phyloP scores from a whole-genome alignment of 352 stramenopile species.

The Elongisporangium anandrum region DNA sequence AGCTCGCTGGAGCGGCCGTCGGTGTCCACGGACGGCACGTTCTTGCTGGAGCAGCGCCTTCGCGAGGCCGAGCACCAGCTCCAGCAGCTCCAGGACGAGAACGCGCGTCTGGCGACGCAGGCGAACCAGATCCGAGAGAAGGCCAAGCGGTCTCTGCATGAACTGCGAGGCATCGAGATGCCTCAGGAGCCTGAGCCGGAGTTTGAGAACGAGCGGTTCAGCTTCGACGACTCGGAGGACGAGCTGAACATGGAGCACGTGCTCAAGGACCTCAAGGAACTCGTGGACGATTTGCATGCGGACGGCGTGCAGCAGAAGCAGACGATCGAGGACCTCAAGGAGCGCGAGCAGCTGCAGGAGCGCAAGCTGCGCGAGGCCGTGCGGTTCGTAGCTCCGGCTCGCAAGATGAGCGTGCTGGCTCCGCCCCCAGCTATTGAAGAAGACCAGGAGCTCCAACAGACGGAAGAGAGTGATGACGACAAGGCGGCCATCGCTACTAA shows the following conservation, averaged over 20 bases:
- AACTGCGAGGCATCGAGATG: conserved; percentile 14
- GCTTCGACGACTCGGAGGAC: conserved; percentile 2
- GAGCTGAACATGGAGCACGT: conserved; percentile 24
- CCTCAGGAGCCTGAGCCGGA: background rate
- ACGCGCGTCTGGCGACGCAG: conserved; percentile 1
- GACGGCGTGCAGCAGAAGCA: conserved; percentile 47
- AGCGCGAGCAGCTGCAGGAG: conserved; percentile 21
- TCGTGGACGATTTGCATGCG: conserved; percentile 49
- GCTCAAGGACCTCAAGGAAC: conserved; percentile 16
- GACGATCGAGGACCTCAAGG: conserved; percentile 25
- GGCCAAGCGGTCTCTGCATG: conserved; percentile 10
- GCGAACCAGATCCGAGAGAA: conserved; percentile 11
- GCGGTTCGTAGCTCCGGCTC: conserved; percentile 11
- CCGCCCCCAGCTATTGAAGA: conserved; percentile 9
- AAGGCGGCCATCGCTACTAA: background rate
- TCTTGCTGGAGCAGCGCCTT: conserved; percentile 27
- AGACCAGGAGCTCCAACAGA: conserved; percentile 18
- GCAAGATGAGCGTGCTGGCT: conserved; percentile 4
- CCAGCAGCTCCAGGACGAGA: conserved; percentile 7
- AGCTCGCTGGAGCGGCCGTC: conserved; percentile 30
- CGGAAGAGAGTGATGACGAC: conserved; percentile 6
- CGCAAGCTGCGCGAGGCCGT: conserved; percentile 25
- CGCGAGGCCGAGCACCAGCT: conserved; percentile 28
- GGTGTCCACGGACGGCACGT: conserved; percentile 8
- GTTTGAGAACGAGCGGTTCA: conserved; percentile 1